These are phyloP conservation scores for Solioccasus polychromus DNA, from an alignment of 768 basidiomycete genomes.

Conservation along the genomic window DNA sequence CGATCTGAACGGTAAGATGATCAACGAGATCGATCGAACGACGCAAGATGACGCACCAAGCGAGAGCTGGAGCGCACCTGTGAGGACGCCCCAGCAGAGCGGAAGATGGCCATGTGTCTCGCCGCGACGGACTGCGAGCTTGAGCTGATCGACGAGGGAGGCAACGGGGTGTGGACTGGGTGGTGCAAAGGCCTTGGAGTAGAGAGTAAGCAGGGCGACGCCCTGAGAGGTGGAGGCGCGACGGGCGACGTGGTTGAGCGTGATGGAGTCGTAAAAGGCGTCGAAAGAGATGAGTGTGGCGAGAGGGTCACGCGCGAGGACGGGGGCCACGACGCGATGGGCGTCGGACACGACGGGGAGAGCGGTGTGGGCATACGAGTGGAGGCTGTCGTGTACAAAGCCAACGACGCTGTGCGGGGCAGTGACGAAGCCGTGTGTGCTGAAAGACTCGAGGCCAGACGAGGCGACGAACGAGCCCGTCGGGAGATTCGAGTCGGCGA, in stretches of 20 bases:
- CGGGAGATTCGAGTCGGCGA: conserved; percentile 91
- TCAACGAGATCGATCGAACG: neutral
- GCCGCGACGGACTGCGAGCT: conserved; percentile 62
- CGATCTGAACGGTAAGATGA: conserved; percentile 57
- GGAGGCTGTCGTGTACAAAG: conserved; percentile 70
- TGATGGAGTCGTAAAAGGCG: conserved; percentile 76
- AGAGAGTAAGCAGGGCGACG: conserved; percentile 86
- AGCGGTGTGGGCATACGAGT: conserved; percentile 74
- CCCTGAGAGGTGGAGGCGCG: conserved; percentile 92
- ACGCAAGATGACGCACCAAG: conserved; percentile 60
- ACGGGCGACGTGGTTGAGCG: conserved; percentile 84
- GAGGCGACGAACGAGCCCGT: conserved; percentile 97
- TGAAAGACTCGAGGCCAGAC: conserved; percentile 86
- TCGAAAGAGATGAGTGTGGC: conserved; percentile 57
- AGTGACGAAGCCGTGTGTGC: conserved; percentile 75
- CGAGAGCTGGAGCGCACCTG: conserved; percentile 69
- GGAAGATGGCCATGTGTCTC: conserved; percentile 80
- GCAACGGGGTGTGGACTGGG: conserved; percentile 10
- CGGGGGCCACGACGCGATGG: conserved; percentile 39
- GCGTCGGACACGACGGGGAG: conserved; percentile 79
- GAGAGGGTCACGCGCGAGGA: conserved; percentile 31
- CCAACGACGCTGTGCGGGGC: conserved; percentile 29
- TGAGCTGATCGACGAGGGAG: conserved; percentile 63
- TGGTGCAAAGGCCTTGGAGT: conserved; percentile 77
- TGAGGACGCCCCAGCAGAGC: conserved; percentile 86